Conservation (phyloP, 2,329 filamentous ascomycete species). For the Fusarium chlamydosporum region DNA sequence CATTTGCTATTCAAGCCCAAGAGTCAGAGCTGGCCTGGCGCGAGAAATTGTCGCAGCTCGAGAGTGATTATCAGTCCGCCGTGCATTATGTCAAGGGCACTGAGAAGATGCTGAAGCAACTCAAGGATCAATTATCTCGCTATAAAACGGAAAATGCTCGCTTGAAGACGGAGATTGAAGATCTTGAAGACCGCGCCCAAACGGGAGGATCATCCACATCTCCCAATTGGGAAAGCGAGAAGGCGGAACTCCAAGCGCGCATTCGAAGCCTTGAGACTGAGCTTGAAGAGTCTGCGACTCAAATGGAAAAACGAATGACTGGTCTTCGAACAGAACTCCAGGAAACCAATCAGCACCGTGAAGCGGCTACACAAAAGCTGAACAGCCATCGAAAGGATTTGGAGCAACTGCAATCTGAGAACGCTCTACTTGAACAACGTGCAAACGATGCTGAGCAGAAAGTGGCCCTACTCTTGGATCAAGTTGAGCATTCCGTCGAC, state of each 20-base stretch:
- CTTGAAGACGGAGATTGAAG: conserved; percentile 84
- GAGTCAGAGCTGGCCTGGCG: conserved; percentile 91
- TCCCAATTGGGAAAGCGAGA: conserved; percentile 81
- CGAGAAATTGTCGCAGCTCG: conserved; percentile 92
- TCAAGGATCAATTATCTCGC: conserved; percentile 95
- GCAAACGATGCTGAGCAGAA: conserved; percentile 93
- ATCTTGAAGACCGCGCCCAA: conserved; percentile 69
- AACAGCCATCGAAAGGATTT: conserved; percentile 75
- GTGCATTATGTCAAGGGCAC: conserved; percentile 99
- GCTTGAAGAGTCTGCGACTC: conserved; percentile 73
- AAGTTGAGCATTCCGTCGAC: conserved; percentile 93
- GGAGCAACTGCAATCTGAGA: conserved; percentile 86
- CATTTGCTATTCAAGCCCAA: conserved; percentile 83
- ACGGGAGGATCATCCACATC: conserved; percentile 60
- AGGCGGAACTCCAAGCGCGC: conserved; percentile 74
- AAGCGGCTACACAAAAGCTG: conserved; percentile 71
- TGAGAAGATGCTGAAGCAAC: conserved; percentile 98
- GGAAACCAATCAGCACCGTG: conserved; percentile 74
- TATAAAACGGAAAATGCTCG: conserved; percentile 90
- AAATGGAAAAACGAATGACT: conserved; percentile 79
- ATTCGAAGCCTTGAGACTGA: conserved; percentile 78
- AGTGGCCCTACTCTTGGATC: conserved; percentile 91
- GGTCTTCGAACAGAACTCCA: conserved; percentile 78
- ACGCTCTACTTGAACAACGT: conserved; percentile 82
- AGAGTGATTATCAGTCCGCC: conserved; percentile 97